Base-by-base conservation (phyloP, 768 basidiomycete genomes). In the Mycena rosella region DNA sequence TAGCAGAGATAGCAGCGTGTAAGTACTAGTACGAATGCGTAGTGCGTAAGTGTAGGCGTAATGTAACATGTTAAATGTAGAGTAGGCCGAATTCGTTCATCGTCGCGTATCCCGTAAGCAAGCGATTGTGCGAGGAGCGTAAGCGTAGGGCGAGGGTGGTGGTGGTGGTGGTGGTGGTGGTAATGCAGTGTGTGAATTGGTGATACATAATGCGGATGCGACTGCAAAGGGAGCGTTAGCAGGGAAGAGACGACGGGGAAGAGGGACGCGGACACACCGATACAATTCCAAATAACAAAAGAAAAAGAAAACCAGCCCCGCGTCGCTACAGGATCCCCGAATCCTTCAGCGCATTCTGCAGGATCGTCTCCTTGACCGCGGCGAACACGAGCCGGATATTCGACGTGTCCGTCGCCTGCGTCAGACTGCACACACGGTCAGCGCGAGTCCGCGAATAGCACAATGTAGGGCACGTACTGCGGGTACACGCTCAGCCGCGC, bases 341-440 rank as follows among this genome's bases (percentile, higher is more conserved):
- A 73, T 95, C 94, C 75, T 92, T 89, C 8, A 96, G 81, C 3
- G 94, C 94, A 75, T 95, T 96, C 79, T 94, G 92, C 60, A 96
- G 77, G 60, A 96, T 96, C n/a, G 95, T 96, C 80, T 96, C 95
- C 80, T 95, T 95, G 51, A 95, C 93, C 0, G 93, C 93, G 0
- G 92, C 92, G 67, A 96, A 95, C 20, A 96, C 93, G 1, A 95
- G 81, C 56, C 86, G 80, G 60, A 95, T 91, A 75, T 96, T 96
- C 5, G 87, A 88, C 27, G 94, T 96, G 77, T 96, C 95, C 30
- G 94, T 96, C 32, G 95, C 95, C 78, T 95, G 93, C 10, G 94
- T 96, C 62, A 96, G 76, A 84, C 91, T 92, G 65, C 32, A 26
- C 8, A 44, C 40, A 61, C 58, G 40, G 22, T 58, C 22, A 24